These are phyloP conservation scores for Castanospermum australe DNA, from an alignment of 306 rosid genomes.

Conservation along the genomic window DNA sequence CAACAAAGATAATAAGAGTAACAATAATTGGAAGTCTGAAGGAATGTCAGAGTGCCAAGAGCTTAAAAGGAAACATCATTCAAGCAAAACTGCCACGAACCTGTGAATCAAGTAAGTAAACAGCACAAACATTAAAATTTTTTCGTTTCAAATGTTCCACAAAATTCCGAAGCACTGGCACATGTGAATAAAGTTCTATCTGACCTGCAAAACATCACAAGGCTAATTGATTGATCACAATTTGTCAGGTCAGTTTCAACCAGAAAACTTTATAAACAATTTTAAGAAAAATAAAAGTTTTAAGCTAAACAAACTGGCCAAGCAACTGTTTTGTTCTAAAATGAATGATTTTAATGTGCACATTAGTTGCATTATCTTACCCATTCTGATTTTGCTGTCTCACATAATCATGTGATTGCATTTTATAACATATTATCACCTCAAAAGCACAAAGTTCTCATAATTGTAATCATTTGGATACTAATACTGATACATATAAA, in stretches of 20 bases:
- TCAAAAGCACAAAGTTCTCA: neutral
- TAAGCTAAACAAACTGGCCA: neutral
- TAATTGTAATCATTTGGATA: neutral
- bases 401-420: neutral
- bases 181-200: constrained; percentile 91
- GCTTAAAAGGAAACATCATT: neutral
- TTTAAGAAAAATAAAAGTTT: neutral
- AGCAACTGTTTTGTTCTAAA: neutral
- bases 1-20: neutral
- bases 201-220: constrained; percentile 62
- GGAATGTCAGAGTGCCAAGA: neutral
- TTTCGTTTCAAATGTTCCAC: constrained; percentile 84
- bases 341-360: neutral
- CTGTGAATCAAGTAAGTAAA: constrained; percentile 94
- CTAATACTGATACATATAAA: neutral
- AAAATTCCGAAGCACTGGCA: constrained; percentile 77
- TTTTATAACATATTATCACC: neutral
- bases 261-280: neutral
- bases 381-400: constrained; percentile 3
- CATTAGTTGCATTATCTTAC: neutral
- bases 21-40: neutral
- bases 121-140: constrained; percentile 81
- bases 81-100: constrained; percentile 38
- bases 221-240: neutral
- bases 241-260: constrained; percentile 8